Evolutionary conservation across 2,329 filamentous ascomycete species (phyloP).

Genomic region (Tolypocladium ophioglossoides): DNA sequence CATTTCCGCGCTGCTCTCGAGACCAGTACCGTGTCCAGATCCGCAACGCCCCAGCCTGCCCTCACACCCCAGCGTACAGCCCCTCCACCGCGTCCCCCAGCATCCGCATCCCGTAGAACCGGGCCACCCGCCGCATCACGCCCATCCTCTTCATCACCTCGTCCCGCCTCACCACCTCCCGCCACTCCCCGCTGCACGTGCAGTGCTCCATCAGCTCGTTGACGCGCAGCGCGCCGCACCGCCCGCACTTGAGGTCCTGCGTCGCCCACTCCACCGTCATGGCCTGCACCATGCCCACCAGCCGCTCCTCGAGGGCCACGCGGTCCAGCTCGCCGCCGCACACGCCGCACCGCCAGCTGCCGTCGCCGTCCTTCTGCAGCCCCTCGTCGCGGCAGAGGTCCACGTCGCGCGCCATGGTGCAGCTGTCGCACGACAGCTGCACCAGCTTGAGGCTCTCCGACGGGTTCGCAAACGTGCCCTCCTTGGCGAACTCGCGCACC

Average conservation of each 20-base stretch:
- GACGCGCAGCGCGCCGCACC: conserved; percentile 61
- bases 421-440: conserved; percentile 79
- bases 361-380: conserved; percentile 39
- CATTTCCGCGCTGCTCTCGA: background rate
- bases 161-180: conserved; percentile 54
- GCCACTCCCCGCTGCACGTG: conserved; percentile 82
- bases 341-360: conserved; percentile 65
- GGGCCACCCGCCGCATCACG: conserved; percentile 65
- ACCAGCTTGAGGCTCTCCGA: conserved; percentile 61
- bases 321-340: conserved; percentile 69
- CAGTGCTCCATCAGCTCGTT: conserved; percentile 98
- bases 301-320: conserved; percentile 71
- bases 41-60: background rate
- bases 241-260: conserved; percentile 76
- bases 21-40: background rate
- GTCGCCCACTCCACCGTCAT: conserved; percentile 71
- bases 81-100: conserved; percentile 63
- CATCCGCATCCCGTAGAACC: conserved; percentile 74
- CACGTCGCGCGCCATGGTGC: conserved; percentile 78
- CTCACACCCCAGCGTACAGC: conserved; percentile 37
- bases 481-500: conserved; percentile 82
- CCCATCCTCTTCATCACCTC: conserved; percentile 55
- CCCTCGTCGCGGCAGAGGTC: conserved; percentile 88
- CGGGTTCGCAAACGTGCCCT: conserved; percentile 82
- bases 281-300: conserved; percentile 68